Conservation (phyloP, 1,284 basidiomycete genomes). For the Peniophora sp. region DNA sequence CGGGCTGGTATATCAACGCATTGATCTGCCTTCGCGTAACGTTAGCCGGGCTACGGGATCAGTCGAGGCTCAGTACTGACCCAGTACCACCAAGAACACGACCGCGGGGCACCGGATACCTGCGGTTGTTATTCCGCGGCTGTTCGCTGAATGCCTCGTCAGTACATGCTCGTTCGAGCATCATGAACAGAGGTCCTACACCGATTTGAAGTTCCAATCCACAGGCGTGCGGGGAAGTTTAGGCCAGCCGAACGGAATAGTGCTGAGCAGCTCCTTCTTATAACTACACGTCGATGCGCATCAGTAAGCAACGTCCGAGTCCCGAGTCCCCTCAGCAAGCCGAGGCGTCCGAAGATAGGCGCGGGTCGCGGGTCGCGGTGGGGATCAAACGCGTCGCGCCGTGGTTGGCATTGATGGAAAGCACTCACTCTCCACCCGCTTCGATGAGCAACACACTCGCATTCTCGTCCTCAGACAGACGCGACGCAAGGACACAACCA, state of each 20-base stretch:
- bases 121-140: neutral
- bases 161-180: neutral
- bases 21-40: neutral
- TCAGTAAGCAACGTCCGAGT: too few relatives aligned
- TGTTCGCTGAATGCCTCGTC: neutral
- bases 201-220: neutral
- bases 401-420: neutral
- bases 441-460: neutral
- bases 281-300: neutral
- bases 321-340: too few relatives aligned
- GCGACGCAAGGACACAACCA: slow-evolving; percentile 6
- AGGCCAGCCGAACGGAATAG: neutral
- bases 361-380: too few relatives aligned
- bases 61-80: neutral
- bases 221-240: neutral
- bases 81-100: neutral
- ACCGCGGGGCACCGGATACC: neutral
- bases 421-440: neutral
- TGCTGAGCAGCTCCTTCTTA: neutral
- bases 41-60: neutral
- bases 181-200: neutral
- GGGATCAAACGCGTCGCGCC: too few relatives aligned
- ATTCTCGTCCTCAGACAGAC: slow-evolving; percentile 4
- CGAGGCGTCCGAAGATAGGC: too few relatives aligned
- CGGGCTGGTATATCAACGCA: neutral